Conservation (phyloP, 495 filamentous ascomycete species). For the Copromyces sp. region DNA sequence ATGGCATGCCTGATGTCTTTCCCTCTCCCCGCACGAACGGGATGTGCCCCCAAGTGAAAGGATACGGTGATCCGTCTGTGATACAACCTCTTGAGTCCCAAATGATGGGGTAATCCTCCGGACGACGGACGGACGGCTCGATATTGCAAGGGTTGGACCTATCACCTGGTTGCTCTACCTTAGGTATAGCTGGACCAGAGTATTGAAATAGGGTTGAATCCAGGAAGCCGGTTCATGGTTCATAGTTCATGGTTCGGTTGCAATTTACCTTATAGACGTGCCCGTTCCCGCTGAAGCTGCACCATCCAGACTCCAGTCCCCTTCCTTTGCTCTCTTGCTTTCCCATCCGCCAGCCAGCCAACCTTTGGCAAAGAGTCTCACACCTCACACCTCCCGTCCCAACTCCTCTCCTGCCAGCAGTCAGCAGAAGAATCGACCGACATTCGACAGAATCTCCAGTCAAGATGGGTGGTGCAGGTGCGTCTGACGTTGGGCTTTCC, state of each 20-base stretch:
- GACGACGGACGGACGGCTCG: neutral
- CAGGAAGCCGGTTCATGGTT: neutral
- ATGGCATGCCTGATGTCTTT: neutral
- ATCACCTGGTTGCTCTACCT: neutral
- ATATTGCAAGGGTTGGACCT: neutral
- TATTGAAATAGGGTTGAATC: neutral
- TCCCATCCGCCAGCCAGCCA: neutral
- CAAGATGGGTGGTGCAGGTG: neutral
- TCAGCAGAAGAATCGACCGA: neutral
- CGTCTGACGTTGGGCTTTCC: constrained; percentile 2
- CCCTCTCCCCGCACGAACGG: neutral
- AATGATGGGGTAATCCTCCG: neutral
- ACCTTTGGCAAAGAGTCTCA: neutral
- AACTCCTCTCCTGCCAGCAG: neutral
- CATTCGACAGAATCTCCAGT: neutral
- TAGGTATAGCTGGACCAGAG: neutral
- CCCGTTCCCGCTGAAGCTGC: neutral
- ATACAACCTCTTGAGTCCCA: neutral
- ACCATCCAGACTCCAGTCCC: neutral
- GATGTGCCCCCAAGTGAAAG: neutral
- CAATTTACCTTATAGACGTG: neutral
- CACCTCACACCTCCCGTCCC: neutral
- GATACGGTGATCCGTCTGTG: neutral
- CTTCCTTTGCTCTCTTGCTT: neutral
- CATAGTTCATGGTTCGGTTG: neutral